Conservation (phyloP, 371 early-diverging fungal genomes). For the Mucor piriformis region DNA sequence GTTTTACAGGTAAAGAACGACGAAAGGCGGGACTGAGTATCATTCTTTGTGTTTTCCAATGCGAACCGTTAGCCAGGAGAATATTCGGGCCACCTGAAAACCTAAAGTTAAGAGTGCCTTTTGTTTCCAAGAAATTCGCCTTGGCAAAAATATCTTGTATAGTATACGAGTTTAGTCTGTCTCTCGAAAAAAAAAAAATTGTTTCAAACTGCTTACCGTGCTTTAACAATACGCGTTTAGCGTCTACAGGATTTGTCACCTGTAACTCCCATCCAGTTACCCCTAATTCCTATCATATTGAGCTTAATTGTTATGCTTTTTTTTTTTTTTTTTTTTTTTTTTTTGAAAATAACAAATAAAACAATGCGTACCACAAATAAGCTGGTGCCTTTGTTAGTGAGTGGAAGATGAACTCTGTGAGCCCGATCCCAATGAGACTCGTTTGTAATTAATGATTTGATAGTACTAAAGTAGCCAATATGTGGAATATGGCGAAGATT, state of each 20-base stretch:
- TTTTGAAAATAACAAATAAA: conserved; percentile 2
- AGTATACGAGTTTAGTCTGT: no score
- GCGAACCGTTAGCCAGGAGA: conserved; percentile 29
- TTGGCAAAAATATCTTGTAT: conserved; percentile 14
- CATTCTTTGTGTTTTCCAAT: conserved; percentile 41
- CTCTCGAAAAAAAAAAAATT: no score
- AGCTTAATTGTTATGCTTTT: neutral
- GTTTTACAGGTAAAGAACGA: conserved; percentile 31
- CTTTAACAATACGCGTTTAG: conserved; percentile 29
- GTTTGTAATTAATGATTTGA: neutral
- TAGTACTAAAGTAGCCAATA: conserved; percentile 1
- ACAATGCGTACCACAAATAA: conserved; percentile 5
- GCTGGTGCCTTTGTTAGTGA: neutral
- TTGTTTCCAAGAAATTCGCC: conserved; percentile 1
- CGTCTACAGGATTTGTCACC: conserved; percentile 31
- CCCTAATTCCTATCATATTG: neutral
- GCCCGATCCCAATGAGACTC: neutral
- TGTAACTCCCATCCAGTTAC: conserved; percentile 30
- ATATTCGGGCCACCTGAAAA: conserved; percentile 34
- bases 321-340: neutral
- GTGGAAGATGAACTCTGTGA: conserved; percentile 5
- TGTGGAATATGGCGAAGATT: conserved; percentile 30
- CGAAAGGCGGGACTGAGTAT: conserved; percentile 46
- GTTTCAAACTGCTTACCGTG: conserved; percentile 7
- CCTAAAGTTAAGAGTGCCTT: conserved; percentile 8